Evolutionary conservation across 306 rosid species (phyloP), one percentile per base, ranked within the genome.

Genomic region (Gillenia trifoliata): DNA sequence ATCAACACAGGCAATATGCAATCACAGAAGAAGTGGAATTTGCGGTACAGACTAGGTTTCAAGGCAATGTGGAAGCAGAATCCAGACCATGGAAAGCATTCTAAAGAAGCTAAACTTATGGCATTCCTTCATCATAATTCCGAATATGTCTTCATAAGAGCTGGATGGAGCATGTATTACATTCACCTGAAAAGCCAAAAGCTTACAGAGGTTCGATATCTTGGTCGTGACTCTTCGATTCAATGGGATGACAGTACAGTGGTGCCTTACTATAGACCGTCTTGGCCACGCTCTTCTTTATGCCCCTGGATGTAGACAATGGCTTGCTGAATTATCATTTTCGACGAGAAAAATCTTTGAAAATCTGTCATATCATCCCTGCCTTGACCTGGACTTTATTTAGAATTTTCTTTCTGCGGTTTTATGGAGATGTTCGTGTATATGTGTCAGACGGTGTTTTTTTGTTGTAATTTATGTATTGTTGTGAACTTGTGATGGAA

Each of bases 241-340:
- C 80, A 90, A 28, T 86, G 91, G 91, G 96, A 86, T 68, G 81
- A 85, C 62, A 83, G 97, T 76, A 78, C 75, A 78, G 85, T 86
- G 13, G 85, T 86, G 64, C 95, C 97, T 22, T 91, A 80, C 91
- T 89, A 84, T 79, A 84, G 52, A 43, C 92, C 90, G 29, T 72
- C 86, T 22, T 91, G 97, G 97, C 91, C 97, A 43, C 30, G 30
- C 5, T 64, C 88, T 66, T 81, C 78, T 59, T 67, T 57, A 74
- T 72, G 52, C 40, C 54, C 3, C 60, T 34, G 73, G 23, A 49
- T 13, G 36, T 55, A 76, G 56, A 59, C 66, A 57, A 28, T 38
- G 54, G 57, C 73, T 64, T 74, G 79, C 8, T 45, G 68, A 34
- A 30, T 26, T 16, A 66, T 19, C 62, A 60, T 40, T 61, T 23